Conservation (phyloP, 805 yeast genomes). For the Aciculoconidium aculeatum region DNA sequence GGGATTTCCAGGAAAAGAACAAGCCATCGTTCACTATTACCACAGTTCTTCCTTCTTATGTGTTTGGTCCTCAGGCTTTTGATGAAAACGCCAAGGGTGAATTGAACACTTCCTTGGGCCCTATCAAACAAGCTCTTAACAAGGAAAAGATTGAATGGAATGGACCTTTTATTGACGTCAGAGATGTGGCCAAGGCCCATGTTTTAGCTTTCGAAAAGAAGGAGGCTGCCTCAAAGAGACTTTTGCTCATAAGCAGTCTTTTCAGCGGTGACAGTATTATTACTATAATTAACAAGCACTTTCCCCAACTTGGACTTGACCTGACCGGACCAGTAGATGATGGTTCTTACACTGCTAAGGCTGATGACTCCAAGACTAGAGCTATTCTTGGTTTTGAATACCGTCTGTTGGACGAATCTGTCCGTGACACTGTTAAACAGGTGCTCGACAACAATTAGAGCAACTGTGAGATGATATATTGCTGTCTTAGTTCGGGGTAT, state of each 20-base stretch:
- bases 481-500: too few relatives aligned
- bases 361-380: constrained; percentile 14
- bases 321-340: constrained; percentile 10
- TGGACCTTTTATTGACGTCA: constrained; percentile 14
- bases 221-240: constrained; percentile 19
- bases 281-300: constrained; percentile 15
- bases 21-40: constrained; percentile 7
- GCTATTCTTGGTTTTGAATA: constrained; percentile 15
- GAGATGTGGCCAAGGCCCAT: constrained; percentile 13
- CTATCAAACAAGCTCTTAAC: constrained; percentile 8
- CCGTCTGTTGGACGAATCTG: constrained; percentile 13
- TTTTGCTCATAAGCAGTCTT: constrained; percentile 17
- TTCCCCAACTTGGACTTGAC: constrained; percentile 17
- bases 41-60: constrained; percentile 15
- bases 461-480: too few relatives aligned
- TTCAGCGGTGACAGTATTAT: constrained; percentile 16
- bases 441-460: too few relatives aligned
- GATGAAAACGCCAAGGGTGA: constrained; percentile 7
- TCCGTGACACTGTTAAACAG: constrained; percentile 20
- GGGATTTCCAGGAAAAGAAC: constrained; percentile 10
- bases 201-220: constrained; percentile 10
- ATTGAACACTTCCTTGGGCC: constrained; percentile 11
- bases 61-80: constrained; percentile 21
- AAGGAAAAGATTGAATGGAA: constrained; percentile 2
- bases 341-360: constrained; percentile 1